Conservation (phyloP, 805 yeast genomes). For the Kregervanrija fluxuum region DNA sequence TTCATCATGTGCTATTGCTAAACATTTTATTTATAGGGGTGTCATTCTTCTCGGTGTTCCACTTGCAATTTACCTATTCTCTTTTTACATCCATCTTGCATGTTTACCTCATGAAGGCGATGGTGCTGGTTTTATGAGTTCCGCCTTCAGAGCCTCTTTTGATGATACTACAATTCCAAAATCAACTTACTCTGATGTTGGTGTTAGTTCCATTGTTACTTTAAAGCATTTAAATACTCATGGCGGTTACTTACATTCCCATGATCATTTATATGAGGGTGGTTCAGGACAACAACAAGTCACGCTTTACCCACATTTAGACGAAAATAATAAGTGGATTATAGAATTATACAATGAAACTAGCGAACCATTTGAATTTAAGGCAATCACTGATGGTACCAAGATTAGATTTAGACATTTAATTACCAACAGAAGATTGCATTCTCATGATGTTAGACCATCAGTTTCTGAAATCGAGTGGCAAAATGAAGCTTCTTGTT, state of each 20-base stretch:
- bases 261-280: slow-evolving; percentile 58
- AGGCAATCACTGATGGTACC: slow-evolving; percentile 58
- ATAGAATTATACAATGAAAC: slow-evolving; percentile 61
- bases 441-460: slow-evolving; percentile 77
- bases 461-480: slow-evolving; percentile 73
- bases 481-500: slow-evolving; percentile 77
- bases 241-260: slow-evolving; percentile 85
- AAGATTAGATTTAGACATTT: slow-evolving; percentile 62
- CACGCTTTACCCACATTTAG: slow-evolving; percentile 74
- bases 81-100: slow-evolving; percentile 59
- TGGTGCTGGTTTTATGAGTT: slow-evolving; percentile 64
- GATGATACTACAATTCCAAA: slow-evolving; percentile 54
- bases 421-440: slow-evolving; percentile 57
- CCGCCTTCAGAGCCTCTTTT: slow-evolving; percentile 63
- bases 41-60: slow-evolving; percentile 53
- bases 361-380: slow-evolving; percentile 49
- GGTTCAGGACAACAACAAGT: slow-evolving; percentile 84
- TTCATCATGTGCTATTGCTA: slow-evolving; percentile 34
- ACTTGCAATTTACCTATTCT: slow-evolving; percentile 41
- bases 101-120: slow-evolving; percentile 56
- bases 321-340: slow-evolving; percentile 65
- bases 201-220: slow-evolving; percentile 61
- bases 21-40: slow-evolving; percentile 47
- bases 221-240: slow-evolving; percentile 62
- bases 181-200: slow-evolving; percentile 57